Percentiles rank a stretch among this genome's conserved stretches.
phyloP scores from a whole-genome alignment of 177 flowering plant genomes.

The Vitis hybrid region DNA sequence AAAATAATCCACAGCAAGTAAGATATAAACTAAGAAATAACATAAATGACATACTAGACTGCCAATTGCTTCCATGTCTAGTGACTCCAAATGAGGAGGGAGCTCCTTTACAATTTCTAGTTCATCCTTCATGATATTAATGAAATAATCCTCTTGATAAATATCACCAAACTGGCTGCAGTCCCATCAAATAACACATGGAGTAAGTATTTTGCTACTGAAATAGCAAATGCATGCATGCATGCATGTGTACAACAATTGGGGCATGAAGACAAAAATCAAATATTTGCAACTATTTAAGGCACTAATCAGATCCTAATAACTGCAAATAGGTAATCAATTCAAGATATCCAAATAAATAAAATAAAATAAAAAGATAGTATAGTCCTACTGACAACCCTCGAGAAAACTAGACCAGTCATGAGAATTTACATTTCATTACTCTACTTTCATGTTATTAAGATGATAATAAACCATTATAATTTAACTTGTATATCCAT shows the following conservation, averaged over 20 bases:
- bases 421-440: too few species aligned
- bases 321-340: too few species aligned
- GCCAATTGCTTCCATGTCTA: slow-evolving; percentile 74
- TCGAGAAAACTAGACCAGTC: too few species aligned
- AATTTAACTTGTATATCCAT: too few species aligned
- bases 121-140: slow-evolving; percentile 64
- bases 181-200: slow-evolving; percentile 8
- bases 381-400: too few species aligned
- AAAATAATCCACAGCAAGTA: not conserved
- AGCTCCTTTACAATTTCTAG: slow-evolving; percentile 72
- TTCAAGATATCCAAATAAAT: too few species aligned
- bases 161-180: slow-evolving; percentile 96
- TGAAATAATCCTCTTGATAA: slow-evolving; percentile 80
- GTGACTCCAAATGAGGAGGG: slow-evolving; percentile 58
- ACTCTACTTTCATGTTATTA: too few species aligned
- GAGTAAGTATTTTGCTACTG: slow-evolving; percentile 2
- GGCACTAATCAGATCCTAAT: too few species aligned
- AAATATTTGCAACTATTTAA: too few species aligned
- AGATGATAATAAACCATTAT: too few species aligned
- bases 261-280: too few species aligned
- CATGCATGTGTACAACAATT: not conserved
- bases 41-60: slow-evolving; percentile 66
- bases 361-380: too few species aligned
- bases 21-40: slow-evolving; percentile 7
- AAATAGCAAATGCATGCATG: not conserved